These are phyloP conservation scores for Exophiala aquamarina DNA, from an alignment of 2,329 filamentous ascomycete species.

Conservation along the genomic window DNA sequence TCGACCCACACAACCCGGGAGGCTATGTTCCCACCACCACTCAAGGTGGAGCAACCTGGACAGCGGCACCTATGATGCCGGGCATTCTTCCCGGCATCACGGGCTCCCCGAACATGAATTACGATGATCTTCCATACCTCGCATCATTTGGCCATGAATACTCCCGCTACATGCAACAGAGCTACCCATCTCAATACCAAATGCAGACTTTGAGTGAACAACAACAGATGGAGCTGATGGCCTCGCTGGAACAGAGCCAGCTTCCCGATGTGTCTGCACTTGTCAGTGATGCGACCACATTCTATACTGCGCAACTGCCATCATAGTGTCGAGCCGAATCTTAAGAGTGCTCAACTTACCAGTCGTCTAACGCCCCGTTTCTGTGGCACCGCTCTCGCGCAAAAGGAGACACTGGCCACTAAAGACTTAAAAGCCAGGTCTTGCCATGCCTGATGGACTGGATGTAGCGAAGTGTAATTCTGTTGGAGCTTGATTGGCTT, in stretches of 20 bases:
- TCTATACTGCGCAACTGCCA: constrained; percentile 34
- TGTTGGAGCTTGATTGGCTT: too few species aligned
- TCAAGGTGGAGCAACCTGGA: constrained; percentile 10
- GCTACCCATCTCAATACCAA: constrained; percentile 52
- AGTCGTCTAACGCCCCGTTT: too few species aligned
- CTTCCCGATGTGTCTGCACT: constrained; percentile 45
- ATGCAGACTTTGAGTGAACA: constrained; percentile 72
- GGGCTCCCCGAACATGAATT: constrained; percentile 21
- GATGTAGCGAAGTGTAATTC: too few species aligned
- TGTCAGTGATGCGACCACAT: constrained; percentile 41
- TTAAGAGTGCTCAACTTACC: too few species aligned
- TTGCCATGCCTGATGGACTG: too few species aligned
- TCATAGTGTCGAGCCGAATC: constrained; percentile 4
- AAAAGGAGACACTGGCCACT: too few species aligned
- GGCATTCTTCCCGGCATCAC: constrained; percentile 22
- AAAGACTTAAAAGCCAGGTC: too few species aligned
- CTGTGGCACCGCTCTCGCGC: too few species aligned
- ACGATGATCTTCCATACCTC: constrained; percentile 38
- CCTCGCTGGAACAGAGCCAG: constrained; percentile 64
- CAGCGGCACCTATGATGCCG: constrained; percentile 18
- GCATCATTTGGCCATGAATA: constrained; percentile 47
- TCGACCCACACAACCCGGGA: constrained; percentile 14
- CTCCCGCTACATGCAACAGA: constrained; percentile 48
- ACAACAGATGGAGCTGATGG: constrained; percentile 82
- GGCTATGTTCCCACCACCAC: constrained; percentile 13